phyloP scores from a whole-genome alignment of 2,329 filamentous ascomycete species.

The Alternaria conjuncta region DNA sequence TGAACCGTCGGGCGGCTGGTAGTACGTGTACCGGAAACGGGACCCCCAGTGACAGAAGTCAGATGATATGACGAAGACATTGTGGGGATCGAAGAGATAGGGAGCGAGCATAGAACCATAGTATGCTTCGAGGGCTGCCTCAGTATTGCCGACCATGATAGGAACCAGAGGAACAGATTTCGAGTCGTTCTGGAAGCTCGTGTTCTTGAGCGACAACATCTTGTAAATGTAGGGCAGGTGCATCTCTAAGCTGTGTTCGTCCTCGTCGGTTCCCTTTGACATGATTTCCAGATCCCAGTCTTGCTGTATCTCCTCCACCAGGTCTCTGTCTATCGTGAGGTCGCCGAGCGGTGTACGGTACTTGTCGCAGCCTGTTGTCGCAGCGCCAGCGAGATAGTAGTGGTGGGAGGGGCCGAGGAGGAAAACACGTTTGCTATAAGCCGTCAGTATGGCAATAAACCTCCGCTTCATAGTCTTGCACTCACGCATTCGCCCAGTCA shows the following conservation, averaged over 20 bases:
- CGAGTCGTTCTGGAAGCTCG: slow-evolving; percentile 45
- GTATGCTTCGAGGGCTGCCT: slow-evolving; percentile 67
- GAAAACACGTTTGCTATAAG: slow-evolving; percentile 78
- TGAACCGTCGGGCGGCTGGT: slow-evolving; percentile 62
- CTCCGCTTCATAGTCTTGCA: slow-evolving; percentile 7
- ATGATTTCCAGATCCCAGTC: slow-evolving; percentile 57
- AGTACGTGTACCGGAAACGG: slow-evolving; percentile 83
- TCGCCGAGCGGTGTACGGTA: slow-evolving; percentile 79
- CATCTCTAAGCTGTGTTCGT: slow-evolving; percentile 95
- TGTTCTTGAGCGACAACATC: slow-evolving; percentile 61
- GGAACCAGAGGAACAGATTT: slow-evolving; percentile 79
- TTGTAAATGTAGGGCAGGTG: slow-evolving; percentile 94
- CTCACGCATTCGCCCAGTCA: slow-evolving; percentile 76
- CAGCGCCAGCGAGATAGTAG: slow-evolving; percentile 77
- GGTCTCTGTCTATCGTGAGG: slow-evolving; percentile 67
- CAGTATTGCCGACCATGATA: slow-evolving; percentile 82
- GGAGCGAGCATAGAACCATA: slow-evolving; percentile 76
- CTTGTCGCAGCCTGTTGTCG: slow-evolving; percentile 72
- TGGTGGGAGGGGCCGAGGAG: slow-evolving; percentile 93
- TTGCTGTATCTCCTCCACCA: slow-evolving; percentile 55
- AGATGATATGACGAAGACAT: slow-evolving; percentile 86
- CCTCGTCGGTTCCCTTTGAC: slow-evolving; percentile 69
- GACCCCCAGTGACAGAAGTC: slow-evolving; percentile 97
- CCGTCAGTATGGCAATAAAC: background rate
- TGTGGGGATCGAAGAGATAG: slow-evolving; percentile 76